Percentiles rank a stretch among this genome's conserved stretches.
Evolutionary conservation across 352 stramenopile species (phyloP).

Genomic region (Globisporangium emineosum): DNA sequence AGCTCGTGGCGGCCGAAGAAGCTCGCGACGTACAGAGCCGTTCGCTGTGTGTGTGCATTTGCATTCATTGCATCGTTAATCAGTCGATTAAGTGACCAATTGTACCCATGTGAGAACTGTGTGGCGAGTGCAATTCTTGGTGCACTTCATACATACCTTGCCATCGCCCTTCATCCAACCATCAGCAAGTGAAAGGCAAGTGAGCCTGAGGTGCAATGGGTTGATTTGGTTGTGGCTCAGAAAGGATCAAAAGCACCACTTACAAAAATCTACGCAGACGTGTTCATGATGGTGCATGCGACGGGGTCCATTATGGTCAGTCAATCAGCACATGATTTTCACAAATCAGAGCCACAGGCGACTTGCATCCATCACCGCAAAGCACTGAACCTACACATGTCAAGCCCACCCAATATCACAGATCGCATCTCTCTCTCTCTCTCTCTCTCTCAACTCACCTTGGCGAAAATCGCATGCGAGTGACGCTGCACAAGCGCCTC

Average conservation of each 20-base stretch:
- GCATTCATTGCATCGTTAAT: background rate
- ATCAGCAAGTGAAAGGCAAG: background rate
- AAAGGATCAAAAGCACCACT: background rate
- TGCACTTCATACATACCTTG: background rate
- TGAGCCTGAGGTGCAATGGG: background rate
- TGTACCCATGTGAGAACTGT: background rate
- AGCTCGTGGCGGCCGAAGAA: slow-evolving; percentile 57
- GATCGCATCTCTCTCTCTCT: background rate
- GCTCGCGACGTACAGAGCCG: slow-evolving; percentile 61
- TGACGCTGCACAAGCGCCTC: slow-evolving; percentile 22
- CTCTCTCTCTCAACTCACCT: slow-evolving; percentile 24
- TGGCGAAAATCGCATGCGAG: slow-evolving; percentile 34
- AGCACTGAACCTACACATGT: background rate
- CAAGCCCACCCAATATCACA: background rate
- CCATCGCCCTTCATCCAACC: background rate
- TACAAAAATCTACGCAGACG: slow-evolving; percentile 11
- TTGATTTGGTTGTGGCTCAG: background rate
- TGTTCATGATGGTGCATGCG: background rate
- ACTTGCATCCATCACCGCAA: background rate
- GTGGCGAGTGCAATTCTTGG: too few species aligned
- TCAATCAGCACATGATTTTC: background rate
- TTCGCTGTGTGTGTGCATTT: slow-evolving; percentile 29
- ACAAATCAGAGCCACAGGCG: slow-evolving; percentile 2
- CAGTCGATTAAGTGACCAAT: background rate
- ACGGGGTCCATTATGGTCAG: background rate